Evolutionary conservation across 1,284 basidiomycete species (phyloP), one percentile per base, ranked within the genome.

Genomic region (Golubevia sp.): DNA sequence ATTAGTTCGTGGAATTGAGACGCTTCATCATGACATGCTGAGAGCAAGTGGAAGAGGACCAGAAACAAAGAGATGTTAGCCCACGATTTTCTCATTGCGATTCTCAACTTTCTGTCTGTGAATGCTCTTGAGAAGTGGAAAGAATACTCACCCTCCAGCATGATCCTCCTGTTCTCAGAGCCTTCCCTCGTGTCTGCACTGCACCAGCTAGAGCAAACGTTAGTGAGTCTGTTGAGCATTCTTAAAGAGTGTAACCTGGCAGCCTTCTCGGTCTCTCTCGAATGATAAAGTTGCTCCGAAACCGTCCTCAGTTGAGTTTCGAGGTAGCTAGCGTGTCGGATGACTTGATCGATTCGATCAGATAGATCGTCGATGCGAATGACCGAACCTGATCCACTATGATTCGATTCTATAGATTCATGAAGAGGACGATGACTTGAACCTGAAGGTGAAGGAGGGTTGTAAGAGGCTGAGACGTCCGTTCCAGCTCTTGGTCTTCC

Each of bases 321-420:
- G 56, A 79, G 69, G 63, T 76, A 79, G n/a, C 64, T 64, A 13
- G 75, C 67, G 58, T 79, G 76, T 20, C 76, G 68, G 55, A 79
- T 79, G 58, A 79, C 74, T 56, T 73, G 70, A 55, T 79, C 76
- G 51, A 76, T 70, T n/a, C 76, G 70, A 56, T 79, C 76, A 24
- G 73, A 73, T 20, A 78, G 62, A 55, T 78, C 76, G 48, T 75
- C 70, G 50, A 76, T 61, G 1, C 71, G 63, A n/a, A 49, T 50
- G 24, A 25, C 26, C 6, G 55, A 44, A 11, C 26, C 20, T 8
- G 59, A 25, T 25, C 4, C 49, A 13, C 26, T 34, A 34, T 18
- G 26, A 49, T 8, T 13, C 11, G 38, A 44, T 8, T 44, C 38
- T 8, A 44, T 44, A 8, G 38, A 13, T 18, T 34, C 30, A 44